Percentiles rank a stretch among this genome's conserved stretches.
Evolutionary conservation across 2,329 filamentous ascomycete species (phyloP).

Genomic region (Pseudocercospora crystallina): DNA sequence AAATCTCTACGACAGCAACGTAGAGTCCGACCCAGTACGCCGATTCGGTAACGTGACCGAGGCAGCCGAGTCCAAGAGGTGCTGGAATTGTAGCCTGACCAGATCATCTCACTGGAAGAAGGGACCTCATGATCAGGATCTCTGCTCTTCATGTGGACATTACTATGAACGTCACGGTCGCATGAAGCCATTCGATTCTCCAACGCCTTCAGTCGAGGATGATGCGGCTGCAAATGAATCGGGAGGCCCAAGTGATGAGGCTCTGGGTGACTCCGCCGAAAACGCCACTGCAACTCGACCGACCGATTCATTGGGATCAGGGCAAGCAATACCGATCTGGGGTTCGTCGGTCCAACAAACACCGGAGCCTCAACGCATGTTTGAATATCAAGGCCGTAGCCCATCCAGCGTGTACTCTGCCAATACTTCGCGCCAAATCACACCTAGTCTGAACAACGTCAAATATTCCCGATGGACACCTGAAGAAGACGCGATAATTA

Average conservation of each 20-base stretch:
- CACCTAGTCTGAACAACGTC: neutral
- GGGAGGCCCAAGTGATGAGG: no score
- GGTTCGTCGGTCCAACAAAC: no score
- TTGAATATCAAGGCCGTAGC: no score
- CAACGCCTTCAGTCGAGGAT: conserved; percentile 15
- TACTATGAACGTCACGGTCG: conserved; percentile 32
- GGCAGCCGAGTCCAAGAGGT: conserved; percentile 18
- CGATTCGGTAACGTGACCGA: conserved; percentile 8
- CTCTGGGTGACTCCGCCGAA: no score
- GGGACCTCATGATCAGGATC: conserved; percentile 28
- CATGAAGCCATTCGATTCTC: conserved; percentile 28
- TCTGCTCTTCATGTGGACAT: conserved; percentile 34
- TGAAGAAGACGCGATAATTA: conserved; percentile 17
- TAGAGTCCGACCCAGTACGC: neutral
- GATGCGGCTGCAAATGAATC: no score
- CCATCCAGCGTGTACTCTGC: neutral
- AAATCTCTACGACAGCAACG: neutral
- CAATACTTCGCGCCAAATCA: conserved; percentile 9
- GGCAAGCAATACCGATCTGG: no score
- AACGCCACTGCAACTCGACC: no score
- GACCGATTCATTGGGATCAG: no score
- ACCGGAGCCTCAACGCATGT: no score
- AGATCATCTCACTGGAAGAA: conserved; percentile 26
- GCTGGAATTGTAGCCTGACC: conserved; percentile 31
- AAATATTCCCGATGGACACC: conserved; percentile 2